phyloP scores from a whole-genome alignment of 2,329 filamentous ascomycete genomes.

The Trichoderma simmonsii region DNA sequence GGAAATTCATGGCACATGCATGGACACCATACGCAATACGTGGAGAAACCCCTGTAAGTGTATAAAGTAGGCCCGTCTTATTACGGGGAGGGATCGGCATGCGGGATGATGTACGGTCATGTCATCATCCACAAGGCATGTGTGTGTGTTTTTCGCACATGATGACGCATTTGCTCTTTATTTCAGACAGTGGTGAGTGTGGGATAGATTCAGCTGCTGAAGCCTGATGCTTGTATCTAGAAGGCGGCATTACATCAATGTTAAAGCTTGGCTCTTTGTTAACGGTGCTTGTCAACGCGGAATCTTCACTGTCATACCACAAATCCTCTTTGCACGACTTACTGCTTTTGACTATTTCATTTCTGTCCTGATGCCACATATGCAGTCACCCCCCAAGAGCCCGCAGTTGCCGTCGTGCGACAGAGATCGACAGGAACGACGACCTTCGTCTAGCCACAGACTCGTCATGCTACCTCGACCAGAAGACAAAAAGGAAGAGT shows the following conservation, averaged over 20 bases:
- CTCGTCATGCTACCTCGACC: constrained; percentile 14
- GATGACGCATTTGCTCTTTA: constrained; percentile 7
- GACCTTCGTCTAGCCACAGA: neutral
- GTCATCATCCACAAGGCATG: neutral
- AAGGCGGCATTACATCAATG: neutral
- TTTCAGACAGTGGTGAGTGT: neutral
- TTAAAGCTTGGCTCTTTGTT: neutral
- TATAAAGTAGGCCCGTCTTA: neutral
- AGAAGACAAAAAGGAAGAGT: neutral
- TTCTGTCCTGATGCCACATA: neutral
- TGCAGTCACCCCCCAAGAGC: neutral
- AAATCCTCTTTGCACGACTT: neutral
- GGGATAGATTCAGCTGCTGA: neutral
- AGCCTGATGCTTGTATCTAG: neutral
- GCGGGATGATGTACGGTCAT: neutral
- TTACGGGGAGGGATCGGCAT: constrained; percentile 2
- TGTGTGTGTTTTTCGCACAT: neutral
- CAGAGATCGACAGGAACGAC: constrained; percentile 9
- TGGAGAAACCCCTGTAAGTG: constrained; percentile 1
- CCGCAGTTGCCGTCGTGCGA: neutral
- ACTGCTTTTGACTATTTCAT: neutral
- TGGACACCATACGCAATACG: neutral
- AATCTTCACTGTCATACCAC: neutral
- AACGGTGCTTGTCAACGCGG: neutral
- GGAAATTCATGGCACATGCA: neutral